phyloP scores from a whole-genome alignment of 805 yeast species.

The Cyberlindnera japonica region DNA sequence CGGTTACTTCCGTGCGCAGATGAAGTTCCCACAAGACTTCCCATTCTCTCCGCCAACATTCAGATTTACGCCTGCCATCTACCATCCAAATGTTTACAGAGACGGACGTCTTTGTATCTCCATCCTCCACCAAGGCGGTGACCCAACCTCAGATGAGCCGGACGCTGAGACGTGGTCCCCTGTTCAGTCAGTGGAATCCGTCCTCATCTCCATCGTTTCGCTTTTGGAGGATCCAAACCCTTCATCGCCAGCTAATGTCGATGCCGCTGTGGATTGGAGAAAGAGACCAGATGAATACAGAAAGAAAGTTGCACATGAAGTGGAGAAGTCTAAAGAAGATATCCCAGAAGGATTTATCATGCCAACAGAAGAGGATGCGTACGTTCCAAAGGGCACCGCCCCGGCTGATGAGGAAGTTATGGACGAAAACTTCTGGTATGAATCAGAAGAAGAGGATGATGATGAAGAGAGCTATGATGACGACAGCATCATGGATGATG shows the following conservation, averaged over 20 bases:
- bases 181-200: conserved; percentile 89
- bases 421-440: conserved; percentile 85
- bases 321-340: conserved; percentile 75
- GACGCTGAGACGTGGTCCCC: conserved; percentile 94
- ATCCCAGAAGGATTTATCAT: conserved; percentile 83
- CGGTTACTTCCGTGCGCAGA: conserved; percentile 90
- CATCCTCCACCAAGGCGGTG: conserved; percentile 88
- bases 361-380: conserved; percentile 67
- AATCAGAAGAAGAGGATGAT: conserved; percentile 50
- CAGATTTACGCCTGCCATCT: conserved; percentile 88
- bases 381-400: conserved; percentile 36
- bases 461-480: conserved; percentile 61
- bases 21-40: conserved; percentile 88
- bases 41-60: conserved; percentile 93
- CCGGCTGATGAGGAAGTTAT: conserved; percentile 50
- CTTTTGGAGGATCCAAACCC: conserved; percentile 92
- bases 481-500: conserved; percentile 42
- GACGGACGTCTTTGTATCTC: conserved; percentile 94
- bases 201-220: conserved; percentile 84
- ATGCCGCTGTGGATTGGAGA: conserved; percentile 89
- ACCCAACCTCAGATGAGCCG: conserved; percentile 84
- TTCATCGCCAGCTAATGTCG: conserved; percentile 92
- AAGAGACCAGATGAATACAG: conserved; percentile 75
- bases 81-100: conserved; percentile 91
- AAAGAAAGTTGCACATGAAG: conserved; percentile 74